phyloP scores from a whole-genome alignment of 768 basidiomycete species.

The Leccinum imitatum region DNA sequence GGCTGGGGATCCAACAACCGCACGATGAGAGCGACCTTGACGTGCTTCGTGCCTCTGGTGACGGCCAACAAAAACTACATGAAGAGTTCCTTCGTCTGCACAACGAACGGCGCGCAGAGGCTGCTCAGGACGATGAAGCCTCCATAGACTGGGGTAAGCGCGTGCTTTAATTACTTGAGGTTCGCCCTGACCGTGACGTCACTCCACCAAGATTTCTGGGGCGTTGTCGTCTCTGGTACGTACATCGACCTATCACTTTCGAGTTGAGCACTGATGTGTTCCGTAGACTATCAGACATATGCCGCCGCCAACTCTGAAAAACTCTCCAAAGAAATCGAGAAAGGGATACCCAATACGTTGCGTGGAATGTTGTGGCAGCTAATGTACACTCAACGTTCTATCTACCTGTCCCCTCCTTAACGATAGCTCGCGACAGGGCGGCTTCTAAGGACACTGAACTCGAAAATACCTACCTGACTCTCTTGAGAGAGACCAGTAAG shows the following conservation, averaged over 20 bases:
- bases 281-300: constrained; percentile 81
- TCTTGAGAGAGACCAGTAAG: constrained; percentile 79
- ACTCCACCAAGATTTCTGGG: constrained; percentile 80
- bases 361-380: constrained; percentile 97
- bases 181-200: constrained; percentile 7
- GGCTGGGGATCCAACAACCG: constrained; percentile 47
- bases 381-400: constrained; percentile 53
- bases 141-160: constrained; percentile 77
- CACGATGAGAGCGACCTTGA: constrained; percentile 40
- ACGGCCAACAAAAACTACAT: constrained; percentile 70
- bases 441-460: constrained; percentile 90
- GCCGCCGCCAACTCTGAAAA: constrained; percentile 77
- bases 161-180: not conserved
- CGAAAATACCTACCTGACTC: constrained; percentile 75
- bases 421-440: constrained; percentile 52
- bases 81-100: constrained; percentile 74
- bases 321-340: constrained; percentile 86
- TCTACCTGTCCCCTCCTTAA: constrained; percentile 10
- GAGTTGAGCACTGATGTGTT: constrained; percentile 7
- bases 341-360: constrained; percentile 83
- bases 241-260: constrained; percentile 2
- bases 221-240: constrained; percentile 83
- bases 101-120: constrained; percentile 47
- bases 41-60: constrained; percentile 48
- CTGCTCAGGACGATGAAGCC: constrained; percentile 38